A percentile compares a stretch with the other conserved stretches of the same genome.
Conservation (phyloP, 2,329 filamentous ascomycete species). For the Teratosphaeria destructans region DNA sequence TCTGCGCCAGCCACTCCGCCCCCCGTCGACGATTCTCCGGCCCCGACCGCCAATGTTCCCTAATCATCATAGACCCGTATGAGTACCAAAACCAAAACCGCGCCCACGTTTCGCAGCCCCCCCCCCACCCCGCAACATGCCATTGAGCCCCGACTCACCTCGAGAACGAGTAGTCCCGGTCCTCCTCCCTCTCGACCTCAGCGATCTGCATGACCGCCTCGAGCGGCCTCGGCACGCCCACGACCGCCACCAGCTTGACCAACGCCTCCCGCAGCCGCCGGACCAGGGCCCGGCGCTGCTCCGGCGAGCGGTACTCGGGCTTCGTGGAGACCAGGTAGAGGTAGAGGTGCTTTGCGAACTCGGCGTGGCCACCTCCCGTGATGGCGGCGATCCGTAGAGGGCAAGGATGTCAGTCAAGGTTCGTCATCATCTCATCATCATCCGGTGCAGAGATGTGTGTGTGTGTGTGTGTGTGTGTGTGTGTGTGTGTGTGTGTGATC, state of each 20-base stretch:
- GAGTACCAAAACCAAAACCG: neutral
- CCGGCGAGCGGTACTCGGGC: conserved; percentile 34
- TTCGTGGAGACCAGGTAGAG: conserved; percentile 40
- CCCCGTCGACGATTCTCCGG: conserved; percentile 44
- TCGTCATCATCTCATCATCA: neutral
- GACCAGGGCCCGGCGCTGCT: conserved; percentile 38
- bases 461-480: no score
- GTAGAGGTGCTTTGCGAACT: conserved; percentile 45
- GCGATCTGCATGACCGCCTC: conserved; percentile 50
- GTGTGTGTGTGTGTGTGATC: no score
- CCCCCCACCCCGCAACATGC: neutral
- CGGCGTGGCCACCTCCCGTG: conserved; percentile 42
- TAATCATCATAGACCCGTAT: conserved; percentile 5
- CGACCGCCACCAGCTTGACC: conserved; percentile 46
- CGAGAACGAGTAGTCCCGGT: conserved; percentile 46
- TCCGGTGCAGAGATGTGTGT: no score
- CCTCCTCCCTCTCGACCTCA: conserved; percentile 43
- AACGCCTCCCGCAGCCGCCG: conserved; percentile 47
- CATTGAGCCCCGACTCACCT: conserved; percentile 25
- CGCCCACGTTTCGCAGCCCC: no score
- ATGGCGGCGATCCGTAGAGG: conserved; percentile 31
- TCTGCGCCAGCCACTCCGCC: conserved; percentile 44
- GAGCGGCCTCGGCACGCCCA: conserved; percentile 54
- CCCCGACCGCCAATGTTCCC: conserved; percentile 49
- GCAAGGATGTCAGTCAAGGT: neutral